Base-by-base conservation (phyloP, 75 land plant species). In the Cryptomeria japonica region DNA sequence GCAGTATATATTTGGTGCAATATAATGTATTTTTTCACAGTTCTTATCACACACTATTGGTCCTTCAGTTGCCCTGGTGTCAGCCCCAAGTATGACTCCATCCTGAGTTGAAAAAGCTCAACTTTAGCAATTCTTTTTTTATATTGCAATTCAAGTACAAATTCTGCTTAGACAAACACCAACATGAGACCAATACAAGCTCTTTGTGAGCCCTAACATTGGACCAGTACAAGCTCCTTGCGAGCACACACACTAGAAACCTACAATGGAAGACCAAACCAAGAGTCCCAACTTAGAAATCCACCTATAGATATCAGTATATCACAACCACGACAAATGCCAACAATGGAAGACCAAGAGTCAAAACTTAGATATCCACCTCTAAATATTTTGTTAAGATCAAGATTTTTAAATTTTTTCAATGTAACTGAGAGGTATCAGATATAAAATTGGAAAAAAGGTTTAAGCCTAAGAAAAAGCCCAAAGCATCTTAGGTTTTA, bases 61-160 rank as follows among this genome's bases (percentile, higher is more conserved):
- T 7, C 99, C 99, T 87, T 96, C 99, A 25, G 98, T 98, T 25
- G 99, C 99, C 77, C 99, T 90, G 31, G 99, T 98, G 90, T 98
- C 99, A 36, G 99, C 99, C 86, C 99, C 99, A 84, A 98, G 92
- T 85, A 98, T 92, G 31, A 98, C 99, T 51, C 99, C 99, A 93
- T 98, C 99, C 99, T 98, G 88, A 78, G 90, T 55, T 91, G 11
- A 9, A 32, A 87, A 79, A 88, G 34, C 34, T 73, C 12, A 9
- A 73, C 15, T 31, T 73, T 32, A 14, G 77, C 11, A 32, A 73
- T 15, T 34, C 25, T 18, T 25, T 22, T 68, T 28, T 22, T 68
- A 22, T 68, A 68, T 19, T 68, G 72, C 53, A 51, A 51, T 51
- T 51, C 53, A 13, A 9, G 15, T 51, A 51, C 14, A 51, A 13